Base-by-base conservation (phyloP, 306 rosid species). In the Glycyrrhiza uralensis region DNA sequence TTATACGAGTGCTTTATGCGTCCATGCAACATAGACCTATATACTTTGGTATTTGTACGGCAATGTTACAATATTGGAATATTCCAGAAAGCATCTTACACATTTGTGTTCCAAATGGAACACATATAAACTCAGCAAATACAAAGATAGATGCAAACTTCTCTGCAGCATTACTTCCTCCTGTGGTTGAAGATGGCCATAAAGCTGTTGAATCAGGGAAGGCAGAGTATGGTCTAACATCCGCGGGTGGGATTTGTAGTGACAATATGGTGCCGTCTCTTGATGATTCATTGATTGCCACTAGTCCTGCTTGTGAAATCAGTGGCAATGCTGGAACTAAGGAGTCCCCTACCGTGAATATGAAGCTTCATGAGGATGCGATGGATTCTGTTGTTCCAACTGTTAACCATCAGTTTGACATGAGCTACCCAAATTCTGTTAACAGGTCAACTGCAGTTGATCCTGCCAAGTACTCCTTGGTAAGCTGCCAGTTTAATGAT, bases 61-160 rank as follows among this genome's bases (percentile, higher is more conserved):
- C 82, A 42, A 69, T 84, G 59, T 64, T 85, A 61, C 85, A 75
- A 24, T 88, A 87, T 49, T 93, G 98, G 98, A 82, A 80, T 65
- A 82, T 93, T 65, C 84, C 93, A 59, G 85, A 69, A 72, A 88
- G 76, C 62, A 44, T 76, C 67, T 33, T 84, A 30, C 65, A 85
- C 57, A 71, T 80, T 44, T 61, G 85, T 42, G 82, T 75, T 47
- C 54, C 73, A 47, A 69, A 73, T 20, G 82, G 47, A 80, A 51
- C 66, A 44, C 51, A 76, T 73, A 10, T 66, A 52, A 54, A 69
- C 62, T 78, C 77, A n/a, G 75, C 57, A 35, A 35, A 68, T 45
- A 51, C 36, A 45, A 71, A 76, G 59, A 75, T 59, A 55, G 79
- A 82, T 32, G 32, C 17, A 9, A 64, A 54, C 30, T 49, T 69